Evolutionary conservation across 805 yeast genomes (phyloP), one percentile per base, ranked within the genome.

Genomic region (Cyberlindnera xylosilytica): DNA sequence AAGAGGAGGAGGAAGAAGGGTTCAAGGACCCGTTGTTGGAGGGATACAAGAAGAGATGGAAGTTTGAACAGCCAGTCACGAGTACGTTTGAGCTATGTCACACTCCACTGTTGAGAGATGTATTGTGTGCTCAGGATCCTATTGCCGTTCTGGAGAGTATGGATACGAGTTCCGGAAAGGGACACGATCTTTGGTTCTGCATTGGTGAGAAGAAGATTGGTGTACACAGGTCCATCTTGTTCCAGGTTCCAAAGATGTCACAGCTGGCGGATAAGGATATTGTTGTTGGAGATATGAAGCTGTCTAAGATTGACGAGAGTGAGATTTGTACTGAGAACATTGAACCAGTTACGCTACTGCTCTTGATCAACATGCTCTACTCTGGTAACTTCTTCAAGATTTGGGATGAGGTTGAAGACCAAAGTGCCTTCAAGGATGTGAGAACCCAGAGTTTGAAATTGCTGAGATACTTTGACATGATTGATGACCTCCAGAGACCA

Each of bases 301-400:
- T 58, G 28, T 20, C 39, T 2, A 37, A 44, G 24, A 35, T 48
- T 6, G 15, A 28, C 4, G 26, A 50, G 13, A 43, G 45, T 2
- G 52, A 70, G 20, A 48, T 58, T 4, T 45, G 52, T 4, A 46
- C 39, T 38, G 65, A 32, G 5, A 41, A 42, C 24, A 9, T 57
- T 2, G 23, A 36, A 10, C 35, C 54, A 4, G 47, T 49, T 4
- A 51, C 69, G 15, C 38, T 72, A 10, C 57, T 67, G 24, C 61
- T 81, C 2, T 53, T 75, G 8, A 47, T 76, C 6, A 76, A 76
- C 52, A 69, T 68, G 41, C 41, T 78, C 1, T 81, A 81, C 52
- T 74, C 81, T 0, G 78, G 77, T 40, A 52, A 54, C 13, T 56
- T 63, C 4, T 32, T 73, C 5, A 69, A 65, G 32, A 57, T 76